Evolutionary conservation across 1,284 basidiomycete species (phyloP).

Genomic region (Boletellus dicymbophilus): DNA sequence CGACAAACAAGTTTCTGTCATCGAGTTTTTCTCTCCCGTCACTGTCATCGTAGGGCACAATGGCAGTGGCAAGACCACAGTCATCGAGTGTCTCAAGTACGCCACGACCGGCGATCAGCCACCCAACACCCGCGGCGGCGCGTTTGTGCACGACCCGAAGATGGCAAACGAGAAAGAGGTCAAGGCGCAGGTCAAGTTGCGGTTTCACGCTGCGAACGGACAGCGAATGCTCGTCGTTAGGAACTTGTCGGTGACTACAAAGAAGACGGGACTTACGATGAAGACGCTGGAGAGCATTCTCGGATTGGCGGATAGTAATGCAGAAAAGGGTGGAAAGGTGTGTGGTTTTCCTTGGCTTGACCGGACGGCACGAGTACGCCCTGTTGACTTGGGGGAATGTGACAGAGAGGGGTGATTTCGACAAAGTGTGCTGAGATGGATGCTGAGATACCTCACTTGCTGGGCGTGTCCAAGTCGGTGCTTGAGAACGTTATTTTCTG

Average conservation of each 20-base stretch:
- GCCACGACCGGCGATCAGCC: conserved; percentile 98
- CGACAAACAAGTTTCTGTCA: conserved; percentile 92
- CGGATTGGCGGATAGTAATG: conserved; percentile 68
- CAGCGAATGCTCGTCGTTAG: conserved; percentile 91
- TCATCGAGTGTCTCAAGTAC: conserved; percentile 99
- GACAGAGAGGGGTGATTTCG: conserved; percentile 86
- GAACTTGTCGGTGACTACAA: conserved; percentile 91
- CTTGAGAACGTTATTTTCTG: conserved; percentile 99
- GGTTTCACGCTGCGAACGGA: conserved; percentile 90
- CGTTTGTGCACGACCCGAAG: conserved; percentile 98
- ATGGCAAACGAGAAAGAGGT: conserved; percentile 99
- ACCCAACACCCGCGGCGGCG: conserved; percentile 96
- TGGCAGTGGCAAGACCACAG: conserved; percentile 98
- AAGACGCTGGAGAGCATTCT: conserved; percentile 97
- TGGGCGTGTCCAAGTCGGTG: conserved; percentile 97
- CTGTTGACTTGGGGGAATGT: too few relatives aligned
- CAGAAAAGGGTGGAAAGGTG: conserved; percentile 78
- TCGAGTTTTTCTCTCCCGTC: conserved; percentile 97
- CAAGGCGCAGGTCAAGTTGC: conserved; percentile 95
- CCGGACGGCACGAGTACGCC: not conserved
- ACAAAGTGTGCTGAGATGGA: conserved; percentile 98
- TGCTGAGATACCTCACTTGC: conserved; percentile 85
- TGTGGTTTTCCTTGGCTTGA: not conserved
- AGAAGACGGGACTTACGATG: conserved; percentile 93
- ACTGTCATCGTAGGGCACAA: conserved; percentile 99